Conservation (phyloP, 2,329 filamentous ascomycete species). For the Elsinoe fawcettii region DNA sequence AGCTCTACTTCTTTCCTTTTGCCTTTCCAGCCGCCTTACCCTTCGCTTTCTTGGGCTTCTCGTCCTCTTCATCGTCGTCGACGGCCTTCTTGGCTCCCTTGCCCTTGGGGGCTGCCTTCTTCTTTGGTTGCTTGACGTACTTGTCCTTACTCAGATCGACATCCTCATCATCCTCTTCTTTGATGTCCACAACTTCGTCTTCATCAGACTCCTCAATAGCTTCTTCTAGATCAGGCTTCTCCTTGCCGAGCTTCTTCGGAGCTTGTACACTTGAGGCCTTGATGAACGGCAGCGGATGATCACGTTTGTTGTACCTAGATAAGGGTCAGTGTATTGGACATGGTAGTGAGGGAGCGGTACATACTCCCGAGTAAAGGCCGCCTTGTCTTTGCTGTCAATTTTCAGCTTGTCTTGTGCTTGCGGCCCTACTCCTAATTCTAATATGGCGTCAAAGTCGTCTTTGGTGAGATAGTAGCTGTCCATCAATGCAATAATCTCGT, state of each 20-base stretch:
- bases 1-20: slow-evolving; percentile 40
- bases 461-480: slow-evolving; percentile 92
- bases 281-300: slow-evolving; percentile 91
- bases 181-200: slow-evolving; percentile 39
- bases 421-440: slow-evolving; percentile 81
- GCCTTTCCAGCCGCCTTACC: slow-evolving; percentile 33
- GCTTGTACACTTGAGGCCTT: slow-evolving; percentile 72
- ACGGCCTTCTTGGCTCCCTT: slow-evolving; percentile 39
- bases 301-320: slow-evolving; percentile 70
- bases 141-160: slow-evolving; percentile 89
- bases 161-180: slow-evolving; percentile 59
- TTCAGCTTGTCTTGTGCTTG: slow-evolving; percentile 69
- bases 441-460: slow-evolving; percentile 88
- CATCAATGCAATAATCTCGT: slow-evolving; percentile 86
- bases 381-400: slow-evolving; percentile 78
- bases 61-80: slow-evolving; percentile 35
- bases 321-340: background rate
- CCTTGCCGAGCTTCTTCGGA: slow-evolving; percentile 59
- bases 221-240: slow-evolving; percentile 89
- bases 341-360: slow-evolving; percentile 31
- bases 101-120: slow-evolving; percentile 40
- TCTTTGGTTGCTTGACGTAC: slow-evolving; percentile 87
- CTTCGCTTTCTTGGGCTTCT: slow-evolving; percentile 47
- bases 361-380: slow-evolving; percentile 80
- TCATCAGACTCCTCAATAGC: slow-evolving; percentile 85